Conservation (phyloP, 2,329 filamentous ascomycete genomes). For the Rutstroemia sp. region DNA sequence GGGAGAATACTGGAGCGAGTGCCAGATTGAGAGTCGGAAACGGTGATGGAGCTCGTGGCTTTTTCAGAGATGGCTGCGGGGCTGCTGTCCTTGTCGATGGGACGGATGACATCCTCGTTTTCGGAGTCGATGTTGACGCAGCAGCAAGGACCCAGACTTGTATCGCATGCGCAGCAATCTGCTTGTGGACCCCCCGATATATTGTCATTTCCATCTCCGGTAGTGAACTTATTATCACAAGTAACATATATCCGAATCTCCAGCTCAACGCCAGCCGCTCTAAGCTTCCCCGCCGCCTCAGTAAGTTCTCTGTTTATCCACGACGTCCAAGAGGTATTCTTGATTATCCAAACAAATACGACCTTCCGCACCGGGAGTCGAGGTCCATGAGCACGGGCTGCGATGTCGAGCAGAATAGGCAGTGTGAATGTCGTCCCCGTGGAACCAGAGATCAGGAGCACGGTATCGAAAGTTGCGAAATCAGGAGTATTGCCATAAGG, state of each 20-base stretch:
- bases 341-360: slow-evolving; percentile 47
- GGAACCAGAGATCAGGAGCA: slow-evolving; percentile 53
- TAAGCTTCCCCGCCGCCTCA: slow-evolving; percentile 32
- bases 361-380: slow-evolving; percentile 39
- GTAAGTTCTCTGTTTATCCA: slow-evolving; percentile 30
- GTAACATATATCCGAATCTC: slow-evolving; percentile 49
- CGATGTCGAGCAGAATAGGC: slow-evolving; percentile 39
- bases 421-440: slow-evolving; percentile 55
- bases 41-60: slow-evolving; percentile 4
- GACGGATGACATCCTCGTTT: not conserved
- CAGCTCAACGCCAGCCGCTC: slow-evolving; percentile 41
- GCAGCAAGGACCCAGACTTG: slow-evolving; percentile 16
- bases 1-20: slow-evolving; percentile 22
- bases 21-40: slow-evolving; percentile 20
- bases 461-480: slow-evolving; percentile 51
- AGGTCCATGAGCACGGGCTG: slow-evolving; percentile 13
- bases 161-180: slow-evolving; percentile 17
- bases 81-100: not conserved
- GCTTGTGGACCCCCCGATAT: not conserved
- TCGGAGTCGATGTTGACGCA: slow-evolving; percentile 9
- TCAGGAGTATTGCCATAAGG: slow-evolving; percentile 45
- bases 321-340: slow-evolving; percentile 48
- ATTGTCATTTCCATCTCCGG: not conserved
- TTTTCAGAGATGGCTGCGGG: not conserved
- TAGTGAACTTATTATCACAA: slow-evolving; percentile 20